Base-by-base conservation (phyloP, 768 basidiomycete genomes). In the Tulasnella sp. region DNA sequence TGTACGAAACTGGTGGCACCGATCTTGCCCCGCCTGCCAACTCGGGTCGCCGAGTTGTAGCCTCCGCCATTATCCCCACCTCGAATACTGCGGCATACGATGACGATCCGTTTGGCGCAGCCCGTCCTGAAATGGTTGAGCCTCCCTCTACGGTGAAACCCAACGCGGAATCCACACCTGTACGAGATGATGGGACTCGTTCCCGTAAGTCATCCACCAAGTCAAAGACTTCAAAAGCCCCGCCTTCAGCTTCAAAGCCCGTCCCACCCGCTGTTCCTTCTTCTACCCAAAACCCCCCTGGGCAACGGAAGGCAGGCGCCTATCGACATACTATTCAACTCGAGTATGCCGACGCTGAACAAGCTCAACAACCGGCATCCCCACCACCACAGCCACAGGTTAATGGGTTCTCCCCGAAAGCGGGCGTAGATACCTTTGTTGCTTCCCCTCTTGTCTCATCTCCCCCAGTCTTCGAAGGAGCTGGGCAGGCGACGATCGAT, bases 301-400 rank as follows among this genome's bases (percentile, higher is more conserved):
- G 15, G 42, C 42, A 15, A 55, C 79, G 78, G 66, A 72, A 75
- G 61, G 79, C 72, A 59, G 71, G 70, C 2, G 75, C 75, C 52
- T 83, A 86, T 69, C 74, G 91, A 48, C 92, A 98, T 69, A 98
- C 96, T 8, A 88, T 98, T 45, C 96, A 98, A 68, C 85, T 98
- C 59, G 96, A 99, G 69, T 98, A 97, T 64, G 86, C 84, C 57
- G 82, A 83, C 55, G 76, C 77, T 4, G 67, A 67, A n/a, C 62
- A 65, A 2, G 49, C 48, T 23, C 67, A 66, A 12, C 64, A 42
- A 8, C 50, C 43, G 2, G 50, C 64, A 9, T 36, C 53, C 34
- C 61, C 57, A 59, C 59, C 29, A 37, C 39, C 41, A 25, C 59
- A 57, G 31, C 42, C 57, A 3, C 21, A 35, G 15, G 25, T 31